Base-by-base conservation (phyloP, 805 yeast genomes). In the Sugiyamaella marilandica region DNA sequence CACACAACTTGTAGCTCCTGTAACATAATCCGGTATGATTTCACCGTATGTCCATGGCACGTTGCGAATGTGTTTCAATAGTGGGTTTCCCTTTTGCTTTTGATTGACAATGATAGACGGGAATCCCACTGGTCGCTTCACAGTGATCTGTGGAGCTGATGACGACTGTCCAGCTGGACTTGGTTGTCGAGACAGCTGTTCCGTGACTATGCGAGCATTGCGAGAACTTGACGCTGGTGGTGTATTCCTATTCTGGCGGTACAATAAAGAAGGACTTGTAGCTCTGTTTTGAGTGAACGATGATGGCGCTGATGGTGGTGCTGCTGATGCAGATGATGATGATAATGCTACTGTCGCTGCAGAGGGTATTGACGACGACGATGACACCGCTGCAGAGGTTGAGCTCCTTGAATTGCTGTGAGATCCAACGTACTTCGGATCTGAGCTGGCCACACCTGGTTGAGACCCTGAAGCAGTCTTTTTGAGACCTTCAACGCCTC, bases 11-110 rank as follows among this genome's bases (percentile, higher is more conserved):
- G 62, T 57, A 18, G 61, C 61, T 7, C 71, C 70, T 8, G 71
- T 59, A 2, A 68, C 60, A 47, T 63, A 73, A 53, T 73, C 77
- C 5, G 75, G 66, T 35, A 57, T 62, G 47, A 74, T 66, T 19
- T 59, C 61, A 2, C 51, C 55, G 33, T 46, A 57, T 34, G 51
- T 55, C 47, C 47, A 56, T 13, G 61, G 61, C 7, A 61, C 62
- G n/a, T 58, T 59, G 13, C 54, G 50, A 19, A 65, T 46, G 14
- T 53, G 55, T 34, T 62, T 56, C 11, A 67, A 53, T 18, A 66
- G 41, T 1, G 68, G 70, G 48, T 66, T 67, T 34, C 62, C 62
- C 26, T 53, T 51, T 52, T 68, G 70, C 31, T 67, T 47, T 13
- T 53, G 33, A 36, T 48, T 51, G 10, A 55, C 62, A 7, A 58